Conservation (phyloP, 768 basidiomycete species). For the Cystoderma amianthinum region DNA sequence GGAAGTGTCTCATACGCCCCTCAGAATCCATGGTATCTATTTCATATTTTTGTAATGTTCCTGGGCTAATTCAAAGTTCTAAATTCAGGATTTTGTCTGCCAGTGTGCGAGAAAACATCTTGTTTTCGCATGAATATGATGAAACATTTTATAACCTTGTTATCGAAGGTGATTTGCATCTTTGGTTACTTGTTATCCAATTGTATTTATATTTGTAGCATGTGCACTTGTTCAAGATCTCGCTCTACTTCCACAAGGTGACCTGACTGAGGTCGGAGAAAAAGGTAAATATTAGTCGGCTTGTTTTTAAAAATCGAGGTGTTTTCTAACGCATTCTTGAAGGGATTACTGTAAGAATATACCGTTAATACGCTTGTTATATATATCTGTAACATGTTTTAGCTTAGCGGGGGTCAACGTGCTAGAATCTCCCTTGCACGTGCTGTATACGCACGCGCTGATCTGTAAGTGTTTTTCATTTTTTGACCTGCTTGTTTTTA, state of each 20-base stretch:
- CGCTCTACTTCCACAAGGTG: slow-evolving; percentile 71
- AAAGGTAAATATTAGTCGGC: slow-evolving; percentile 40
- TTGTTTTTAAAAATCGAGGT: slow-evolving; percentile 46
- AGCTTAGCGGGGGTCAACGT: slow-evolving; percentile 81
- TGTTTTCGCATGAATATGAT: slow-evolving; percentile 88
- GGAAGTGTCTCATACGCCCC: slow-evolving; percentile 79
- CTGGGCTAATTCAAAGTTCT: too few species aligned
- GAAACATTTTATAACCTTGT: slow-evolving; percentile 78
- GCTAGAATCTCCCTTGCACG: slow-evolving; percentile 81
- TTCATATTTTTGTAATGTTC: too few species aligned
- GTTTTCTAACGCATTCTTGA: slow-evolving; percentile 2
- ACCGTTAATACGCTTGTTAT: too few species aligned
- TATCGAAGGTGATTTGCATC: slow-evolving; percentile 50
- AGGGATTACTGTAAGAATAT: background rate
- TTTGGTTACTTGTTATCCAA: background rate
- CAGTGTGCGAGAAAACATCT: slow-evolving; percentile 83
- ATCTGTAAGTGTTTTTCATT: slow-evolving; percentile 46
- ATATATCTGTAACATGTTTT: background rate
- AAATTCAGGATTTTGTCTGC: slow-evolving; percentile 79
- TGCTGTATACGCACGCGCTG: slow-evolving; percentile 88
- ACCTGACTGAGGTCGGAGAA: slow-evolving; percentile 81
- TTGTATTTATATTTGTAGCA: slow-evolving; percentile 38
- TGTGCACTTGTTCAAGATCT: slow-evolving; percentile 85
- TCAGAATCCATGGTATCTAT: slow-evolving; percentile 83
- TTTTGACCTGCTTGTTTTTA: background rate